Conservation (phyloP, 768 basidiomycete species). For the Podaxis pistillaris region DNA sequence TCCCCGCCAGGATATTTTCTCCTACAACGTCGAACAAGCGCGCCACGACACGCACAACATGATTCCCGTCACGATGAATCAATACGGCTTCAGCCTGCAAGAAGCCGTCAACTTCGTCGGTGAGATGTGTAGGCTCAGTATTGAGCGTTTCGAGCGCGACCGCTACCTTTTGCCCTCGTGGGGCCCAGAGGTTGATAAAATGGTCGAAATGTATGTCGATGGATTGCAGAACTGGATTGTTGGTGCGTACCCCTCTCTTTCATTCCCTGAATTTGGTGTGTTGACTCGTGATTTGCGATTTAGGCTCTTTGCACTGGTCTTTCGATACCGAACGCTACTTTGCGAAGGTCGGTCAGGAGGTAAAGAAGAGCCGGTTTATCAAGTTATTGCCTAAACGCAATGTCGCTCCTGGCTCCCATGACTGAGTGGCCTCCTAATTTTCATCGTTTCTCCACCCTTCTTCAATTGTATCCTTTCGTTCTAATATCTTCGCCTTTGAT, state of each 20-base stretch:
- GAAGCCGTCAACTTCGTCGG: constrained; percentile 64
- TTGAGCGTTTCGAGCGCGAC: constrained; percentile 50
- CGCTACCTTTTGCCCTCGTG: constrained; percentile 55
- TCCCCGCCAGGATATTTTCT: constrained; percentile 62
- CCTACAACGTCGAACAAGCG: constrained; percentile 73
- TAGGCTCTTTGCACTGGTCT: constrained; percentile 64
- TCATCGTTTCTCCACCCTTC: background rate
- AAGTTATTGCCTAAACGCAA: constrained; percentile 39
- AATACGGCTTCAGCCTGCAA: constrained; percentile 55
- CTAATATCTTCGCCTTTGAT: background rate
- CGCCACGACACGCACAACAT: constrained; percentile 71
- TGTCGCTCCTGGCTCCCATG: background rate
- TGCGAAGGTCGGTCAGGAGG: constrained; percentile 48
- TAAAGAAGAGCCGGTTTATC: constrained; percentile 53
- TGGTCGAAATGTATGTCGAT: constrained; percentile 55
- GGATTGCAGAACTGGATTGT: constrained; percentile 71
- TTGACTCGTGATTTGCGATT: background rate
- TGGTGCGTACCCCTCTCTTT: constrained; percentile 31
- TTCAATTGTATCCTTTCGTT: background rate
- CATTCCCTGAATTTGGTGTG: no score
- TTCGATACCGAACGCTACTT: constrained; percentile 70
- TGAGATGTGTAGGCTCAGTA: constrained; percentile 52
- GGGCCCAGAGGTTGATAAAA: constrained; percentile 54
- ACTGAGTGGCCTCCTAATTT: background rate
- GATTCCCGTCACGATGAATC: constrained; percentile 62